These are phyloP conservation scores for Leccinum pellstonianum DNA, from an alignment of 768 basidiomycete genomes.

Conservation along the genomic window DNA sequence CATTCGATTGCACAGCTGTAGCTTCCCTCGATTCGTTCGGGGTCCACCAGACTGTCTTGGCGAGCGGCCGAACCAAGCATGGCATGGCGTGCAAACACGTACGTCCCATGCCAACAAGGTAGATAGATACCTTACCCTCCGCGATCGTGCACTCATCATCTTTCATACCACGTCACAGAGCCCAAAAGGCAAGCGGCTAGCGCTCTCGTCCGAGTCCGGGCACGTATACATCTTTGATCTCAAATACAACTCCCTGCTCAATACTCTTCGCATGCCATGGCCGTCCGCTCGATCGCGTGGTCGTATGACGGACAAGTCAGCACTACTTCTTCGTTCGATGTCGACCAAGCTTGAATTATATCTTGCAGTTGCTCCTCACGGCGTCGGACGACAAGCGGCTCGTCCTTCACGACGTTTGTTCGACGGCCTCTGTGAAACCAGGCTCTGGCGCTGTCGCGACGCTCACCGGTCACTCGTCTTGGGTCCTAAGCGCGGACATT, in stretches of 20 bases:
- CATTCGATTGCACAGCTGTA: too few species aligned
- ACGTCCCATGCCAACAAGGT: slow-evolving; percentile 27
- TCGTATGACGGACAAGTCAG: slow-evolving; percentile 83
- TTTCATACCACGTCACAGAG: slow-evolving; percentile 49
- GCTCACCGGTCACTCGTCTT: slow-evolving; percentile 84
- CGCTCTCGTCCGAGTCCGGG: slow-evolving; percentile 82
- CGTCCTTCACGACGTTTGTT: slow-evolving; percentile 85
- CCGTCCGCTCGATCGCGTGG: slow-evolving; percentile 85
- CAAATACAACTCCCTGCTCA: slow-evolving; percentile 59
- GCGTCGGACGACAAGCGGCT: slow-evolving; percentile 93
- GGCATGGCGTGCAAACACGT: slow-evolving; percentile 76
- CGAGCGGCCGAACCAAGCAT: slow-evolving; percentile 72
- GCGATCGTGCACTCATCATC: slow-evolving; percentile 2
- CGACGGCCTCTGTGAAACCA: slow-evolving; percentile 52
- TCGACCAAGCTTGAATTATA: neutral
- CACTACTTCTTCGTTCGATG: slow-evolving; percentile 4
- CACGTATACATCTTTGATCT: slow-evolving; percentile 86
- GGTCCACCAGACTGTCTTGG: slow-evolving; percentile 51
- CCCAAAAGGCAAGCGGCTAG: slow-evolving; percentile 81
- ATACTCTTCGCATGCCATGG: slow-evolving; percentile 90
- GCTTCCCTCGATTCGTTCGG: slow-evolving; percentile 67
- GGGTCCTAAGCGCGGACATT: slow-evolving; percentile 83
- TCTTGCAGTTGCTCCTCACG: slow-evolving; percentile 73
- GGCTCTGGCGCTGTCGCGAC: slow-evolving; percentile 82
- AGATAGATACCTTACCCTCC: slow-evolving; percentile 1